Evolutionary conservation across 2,329 filamentous ascomycete species (phyloP), one percentile per base, ranked within the genome.

Genomic region (Helminthosporium solani): DNA sequence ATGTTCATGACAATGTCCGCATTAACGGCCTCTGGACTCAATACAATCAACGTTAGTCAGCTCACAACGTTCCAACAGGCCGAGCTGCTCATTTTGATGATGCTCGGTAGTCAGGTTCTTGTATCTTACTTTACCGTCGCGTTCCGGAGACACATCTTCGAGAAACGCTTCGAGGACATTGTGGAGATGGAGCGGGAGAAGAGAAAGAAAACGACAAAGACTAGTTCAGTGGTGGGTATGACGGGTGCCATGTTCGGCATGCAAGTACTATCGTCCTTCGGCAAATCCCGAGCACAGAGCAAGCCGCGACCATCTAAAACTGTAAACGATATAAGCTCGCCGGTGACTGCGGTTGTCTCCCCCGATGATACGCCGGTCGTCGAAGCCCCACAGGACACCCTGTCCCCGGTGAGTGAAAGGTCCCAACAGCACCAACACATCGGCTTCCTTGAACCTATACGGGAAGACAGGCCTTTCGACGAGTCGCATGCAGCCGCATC

Each of bases 121-220:
- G 46, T 58, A 14, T 55, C 52, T n/a, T 58, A 52, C 39, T 55
- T 55, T 33, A 58, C 56, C 14, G 45, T 58, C 30, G 54, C 48
- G 5, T 58, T 58, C 28, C 49, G 56, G 30, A 58, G 55, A 39
- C 52, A 55, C 34, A 58, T 58, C 23, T 58, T 58, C 28, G 56
- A 58, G 43, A 58, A 58, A 30, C 50, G 56, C 20, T 58, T 58
- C 33, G 52, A 57, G 44, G 54, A 58, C 33, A 57, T 58, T 30
- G 56, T 58, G 19, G 52, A 57, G 28, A 47, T 37, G 19, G 56
- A 58, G 43, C 52, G 52, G 33, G 52, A 55, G 43, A 58, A 48
- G 33, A 50, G 49, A 36, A 57, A 53, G n/a, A 55, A 46, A 14
- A 53, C 51, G 28, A 47, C 49, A 11, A 40, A 55, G 6, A 50